Evolutionary conservation across 345 rosid species (phyloP).

Genomic region (Nasturtium officinale): DNA sequence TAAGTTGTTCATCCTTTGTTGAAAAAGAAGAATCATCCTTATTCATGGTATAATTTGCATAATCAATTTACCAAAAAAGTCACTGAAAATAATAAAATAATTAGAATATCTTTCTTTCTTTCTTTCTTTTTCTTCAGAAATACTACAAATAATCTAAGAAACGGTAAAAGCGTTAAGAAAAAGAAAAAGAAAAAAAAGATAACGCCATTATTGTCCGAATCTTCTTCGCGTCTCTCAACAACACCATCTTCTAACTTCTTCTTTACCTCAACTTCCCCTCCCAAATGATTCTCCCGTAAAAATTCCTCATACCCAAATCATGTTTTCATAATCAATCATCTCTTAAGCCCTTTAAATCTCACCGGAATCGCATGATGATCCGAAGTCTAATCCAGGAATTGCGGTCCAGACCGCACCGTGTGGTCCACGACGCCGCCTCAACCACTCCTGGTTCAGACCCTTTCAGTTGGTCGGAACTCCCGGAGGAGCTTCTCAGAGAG

Average conservation of each 20-base stretch:
- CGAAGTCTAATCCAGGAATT: slow-evolving; percentile 52
- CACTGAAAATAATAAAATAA: slow-evolving; percentile 4
- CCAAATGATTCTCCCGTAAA: slow-evolving; percentile 23
- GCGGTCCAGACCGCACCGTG: slow-evolving; percentile 63
- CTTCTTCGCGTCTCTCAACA: slow-evolving; percentile 34
- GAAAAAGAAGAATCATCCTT: not conserved
- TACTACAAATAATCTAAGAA: slow-evolving; percentile 1
- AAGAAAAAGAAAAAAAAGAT: not conserved
- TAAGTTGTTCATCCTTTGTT: too few relatives aligned
- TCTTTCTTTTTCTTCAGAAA: not conserved
- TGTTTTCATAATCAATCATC: slow-evolving; percentile 19
- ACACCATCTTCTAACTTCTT: slow-evolving; percentile 14
- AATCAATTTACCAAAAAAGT: not conserved
- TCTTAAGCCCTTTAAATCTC: slow-evolving; percentile 21
- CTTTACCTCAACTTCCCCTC: slow-evolving; percentile 17
- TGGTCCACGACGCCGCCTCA: slow-evolving; percentile 52
- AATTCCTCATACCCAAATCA: not conserved
- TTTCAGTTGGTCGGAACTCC: slow-evolving; percentile 74
- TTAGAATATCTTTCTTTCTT: not conserved
- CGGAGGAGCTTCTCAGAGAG: slow-evolving; percentile 76
- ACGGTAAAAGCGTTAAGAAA: slow-evolving; percentile 14
- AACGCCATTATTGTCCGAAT: slow-evolving; percentile 34
- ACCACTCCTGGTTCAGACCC: slow-evolving; percentile 24
- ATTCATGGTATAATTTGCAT: not conserved
- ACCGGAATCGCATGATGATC: slow-evolving; percentile 47